phyloP scores from a whole-genome alignment of 495 filamentous ascomycete genomes.

The Podospora anserina region DNA sequence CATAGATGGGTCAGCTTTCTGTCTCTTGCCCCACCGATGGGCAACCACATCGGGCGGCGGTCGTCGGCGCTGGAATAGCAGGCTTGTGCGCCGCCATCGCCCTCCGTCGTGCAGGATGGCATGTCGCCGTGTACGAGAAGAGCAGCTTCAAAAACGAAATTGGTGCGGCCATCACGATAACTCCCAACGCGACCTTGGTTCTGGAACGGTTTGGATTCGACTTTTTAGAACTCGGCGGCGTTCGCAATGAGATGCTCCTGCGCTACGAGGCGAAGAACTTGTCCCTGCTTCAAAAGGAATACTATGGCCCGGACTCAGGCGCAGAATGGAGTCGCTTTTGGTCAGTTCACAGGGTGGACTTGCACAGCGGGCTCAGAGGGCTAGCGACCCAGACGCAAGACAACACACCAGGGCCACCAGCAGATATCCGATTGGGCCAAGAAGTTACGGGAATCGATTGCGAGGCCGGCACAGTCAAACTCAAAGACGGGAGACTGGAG shows the following conservation, averaged over 20 bases:
- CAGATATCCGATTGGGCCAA: slow-evolving; percentile 32
- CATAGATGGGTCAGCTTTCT: neutral
- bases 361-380: slow-evolving; percentile 50
- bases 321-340: slow-evolving; percentile 24
- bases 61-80: slow-evolving; percentile 39
- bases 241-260: slow-evolving; percentile 31
- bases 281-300: slow-evolving; percentile 24
- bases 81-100: slow-evolving; percentile 45
- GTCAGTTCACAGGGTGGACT: slow-evolving; percentile 53
- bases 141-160: slow-evolving; percentile 52
- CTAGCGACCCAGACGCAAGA: slow-evolving; percentile 36
- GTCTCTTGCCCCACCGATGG: neutral
- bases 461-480: slow-evolving; percentile 20
- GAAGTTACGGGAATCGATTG: slow-evolving; percentile 29
- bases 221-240: slow-evolving; percentile 32
- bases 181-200: slow-evolving; percentile 49
- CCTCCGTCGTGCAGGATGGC: slow-evolving; percentile 47
- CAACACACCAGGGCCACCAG: slow-evolving; percentile 24
- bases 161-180: slow-evolving; percentile 53
- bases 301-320: slow-evolving; percentile 32
- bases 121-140: slow-evolving; percentile 52
- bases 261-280: slow-evolving; percentile 33
- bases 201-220: slow-evolving; percentile 49
- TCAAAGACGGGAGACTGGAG: slow-evolving; percentile 21
- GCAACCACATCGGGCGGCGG: slow-evolving; percentile 1